A percentile compares a stretch with the other conserved stretches of the same genome.
These are phyloP conservation scores for Mycosarcoma maydis DNA, from an alignment of 1,284 basidiomycete genomes.

Conservation along the genomic window DNA sequence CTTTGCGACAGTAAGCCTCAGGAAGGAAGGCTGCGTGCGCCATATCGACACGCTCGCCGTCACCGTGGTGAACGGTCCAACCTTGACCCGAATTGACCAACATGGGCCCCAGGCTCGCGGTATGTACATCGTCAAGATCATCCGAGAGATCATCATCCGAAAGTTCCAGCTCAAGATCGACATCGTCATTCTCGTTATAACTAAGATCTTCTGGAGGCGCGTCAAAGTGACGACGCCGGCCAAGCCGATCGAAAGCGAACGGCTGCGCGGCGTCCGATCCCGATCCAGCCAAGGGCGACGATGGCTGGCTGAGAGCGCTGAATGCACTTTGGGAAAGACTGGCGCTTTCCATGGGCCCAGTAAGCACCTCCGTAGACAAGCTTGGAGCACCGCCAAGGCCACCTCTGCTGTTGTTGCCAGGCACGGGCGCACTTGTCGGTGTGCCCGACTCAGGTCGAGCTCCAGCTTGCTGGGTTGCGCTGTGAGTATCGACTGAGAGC, in stretches of 20 bases:
- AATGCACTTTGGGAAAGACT: slow-evolving; percentile 27
- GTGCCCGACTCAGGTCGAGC: slow-evolving; percentile 23
- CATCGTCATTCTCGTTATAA: slow-evolving; percentile 54
- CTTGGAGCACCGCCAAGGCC: slow-evolving; percentile 15
- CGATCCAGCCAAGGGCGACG: slow-evolving; percentile 28
- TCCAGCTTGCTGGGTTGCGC: slow-evolving; percentile 27
- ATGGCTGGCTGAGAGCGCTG: slow-evolving; percentile 36
- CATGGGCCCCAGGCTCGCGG: slow-evolving; percentile 11
- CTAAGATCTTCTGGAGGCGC: slow-evolving; percentile 37
- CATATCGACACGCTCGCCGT: slow-evolving; percentile 1
- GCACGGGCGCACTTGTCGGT: slow-evolving; percentile 46
- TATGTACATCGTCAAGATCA: slow-evolving; percentile 16
- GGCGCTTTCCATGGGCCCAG: slow-evolving; percentile 13
- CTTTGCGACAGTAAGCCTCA: slow-evolving; percentile 28
- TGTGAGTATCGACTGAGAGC: slow-evolving; percentile 38
- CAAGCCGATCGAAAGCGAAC: slow-evolving; percentile 26
- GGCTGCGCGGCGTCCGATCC: slow-evolving; percentile 9
- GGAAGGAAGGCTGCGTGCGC: slow-evolving; percentile 21
- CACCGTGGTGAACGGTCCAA: slow-evolving; percentile 33
- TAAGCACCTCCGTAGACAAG: slow-evolving; percentile 31
- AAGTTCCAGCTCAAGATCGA: slow-evolving; percentile 46
- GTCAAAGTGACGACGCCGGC: slow-evolving; percentile 30
- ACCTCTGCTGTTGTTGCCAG: slow-evolving; percentile 19
- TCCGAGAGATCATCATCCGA: slow-evolving; percentile 55
- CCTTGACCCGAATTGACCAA: slow-evolving; percentile 51